These are phyloP conservation scores for Didymella sp. DNA, from an alignment of 2,329 filamentous ascomycete species.

Conservation along the genomic window DNA sequence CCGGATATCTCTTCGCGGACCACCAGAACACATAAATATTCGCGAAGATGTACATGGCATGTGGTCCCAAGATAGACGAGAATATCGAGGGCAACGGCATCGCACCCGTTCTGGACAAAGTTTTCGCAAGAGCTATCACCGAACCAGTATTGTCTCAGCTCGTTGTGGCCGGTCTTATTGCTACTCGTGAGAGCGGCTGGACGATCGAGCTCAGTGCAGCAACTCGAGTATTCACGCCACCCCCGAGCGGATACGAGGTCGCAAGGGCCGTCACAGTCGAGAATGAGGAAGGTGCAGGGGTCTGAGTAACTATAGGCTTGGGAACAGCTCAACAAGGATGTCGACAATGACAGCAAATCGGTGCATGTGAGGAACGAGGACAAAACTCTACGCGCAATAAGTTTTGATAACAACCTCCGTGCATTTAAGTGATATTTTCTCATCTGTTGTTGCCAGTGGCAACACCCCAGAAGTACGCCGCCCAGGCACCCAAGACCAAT, in stretches of 20 bases:
- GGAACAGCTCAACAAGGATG: too few relatives aligned
- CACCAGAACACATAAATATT: neutral
- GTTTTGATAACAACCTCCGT: too few relatives aligned
- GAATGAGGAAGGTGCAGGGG: neutral
- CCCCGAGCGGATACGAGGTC: neutral
- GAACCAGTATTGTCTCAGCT: neutral
- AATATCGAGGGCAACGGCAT: neutral
- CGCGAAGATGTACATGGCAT: neutral
- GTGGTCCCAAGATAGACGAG: neutral
- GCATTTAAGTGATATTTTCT: too few relatives aligned
- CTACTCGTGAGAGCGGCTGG: neutral
- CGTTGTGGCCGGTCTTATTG: neutral
- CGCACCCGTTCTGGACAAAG: neutral
- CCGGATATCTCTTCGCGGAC: neutral
- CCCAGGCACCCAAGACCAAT: constrained; percentile 61
- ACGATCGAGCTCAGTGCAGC: neutral
- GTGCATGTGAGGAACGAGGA: too few relatives aligned
- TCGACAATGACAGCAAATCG: neutral
- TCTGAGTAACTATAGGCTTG: neutral
- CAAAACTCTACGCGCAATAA: too few relatives aligned
- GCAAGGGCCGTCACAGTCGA: neutral
- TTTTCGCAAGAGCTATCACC: neutral
- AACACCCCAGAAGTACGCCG: constrained; percentile 67
- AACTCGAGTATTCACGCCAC: neutral
- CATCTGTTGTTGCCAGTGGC: constrained; percentile 57